phyloP scores from a whole-genome alignment of 1,284 basidiomycete species.

The Pseudozyma pruni region DNA sequence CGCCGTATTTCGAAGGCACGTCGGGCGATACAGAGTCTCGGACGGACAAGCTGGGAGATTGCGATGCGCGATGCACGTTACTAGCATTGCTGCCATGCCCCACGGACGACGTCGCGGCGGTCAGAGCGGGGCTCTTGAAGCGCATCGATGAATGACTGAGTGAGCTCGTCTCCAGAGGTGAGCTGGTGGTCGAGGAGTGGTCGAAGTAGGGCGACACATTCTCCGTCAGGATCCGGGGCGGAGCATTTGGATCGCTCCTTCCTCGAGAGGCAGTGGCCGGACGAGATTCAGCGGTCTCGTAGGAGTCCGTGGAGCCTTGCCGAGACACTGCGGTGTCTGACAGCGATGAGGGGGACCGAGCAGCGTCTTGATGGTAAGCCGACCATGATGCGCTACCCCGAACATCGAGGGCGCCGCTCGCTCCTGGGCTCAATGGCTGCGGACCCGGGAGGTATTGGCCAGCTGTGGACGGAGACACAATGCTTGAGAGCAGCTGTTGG shows the following conservation, averaged over 20 bases:
- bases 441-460: slow-evolving; percentile 19
- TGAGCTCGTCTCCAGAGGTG: slow-evolving; percentile 44
- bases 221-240: slow-evolving; percentile 20
- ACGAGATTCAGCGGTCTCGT: slow-evolving; percentile 19
- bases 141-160: slow-evolving; percentile 44
- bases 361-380: slow-evolving; percentile 4
- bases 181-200: slow-evolving; percentile 19
- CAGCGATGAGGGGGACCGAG: slow-evolving; percentile 17
- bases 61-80: slow-evolving; percentile 7
- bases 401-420: slow-evolving; percentile 17
- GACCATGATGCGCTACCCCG: slow-evolving; percentile 13
- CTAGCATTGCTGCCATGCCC: slow-evolving; percentile 7
- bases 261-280: slow-evolving; percentile 5
- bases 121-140: slow-evolving; percentile 27
- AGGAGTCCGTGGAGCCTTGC: slow-evolving; percentile 24
- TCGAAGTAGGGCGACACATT: slow-evolving; percentile 15
- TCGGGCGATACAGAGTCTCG: slow-evolving; percentile 24
- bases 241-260: slow-evolving; percentile 23
- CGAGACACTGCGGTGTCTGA: slow-evolving; percentile 23
- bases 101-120: slow-evolving; percentile 29
- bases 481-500: slow-evolving; percentile 27
- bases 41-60: slow-evolving; percentile 16
- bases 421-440: slow-evolving; percentile 23
- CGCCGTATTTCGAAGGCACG: slow-evolving; percentile 25
- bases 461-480: slow-evolving; percentile 24